phyloP scores from a whole-genome alignment of 306 rosid species.

The Vicia villosa region DNA sequence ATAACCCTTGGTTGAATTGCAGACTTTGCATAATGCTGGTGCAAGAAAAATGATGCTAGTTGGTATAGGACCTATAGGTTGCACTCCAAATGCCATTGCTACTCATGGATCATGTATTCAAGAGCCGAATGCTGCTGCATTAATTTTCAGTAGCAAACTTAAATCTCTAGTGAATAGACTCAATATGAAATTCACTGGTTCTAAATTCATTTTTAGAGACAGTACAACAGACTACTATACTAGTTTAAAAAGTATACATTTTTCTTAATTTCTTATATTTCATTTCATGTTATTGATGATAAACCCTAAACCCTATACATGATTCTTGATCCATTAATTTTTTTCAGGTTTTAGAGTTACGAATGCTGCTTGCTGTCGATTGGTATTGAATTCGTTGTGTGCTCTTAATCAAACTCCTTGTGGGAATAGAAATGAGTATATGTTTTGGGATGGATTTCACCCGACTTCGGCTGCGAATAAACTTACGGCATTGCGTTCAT shows the following conservation, averaged over 20 bases:
- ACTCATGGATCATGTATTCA: conserved; percentile 36
- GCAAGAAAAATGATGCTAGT: conserved; percentile 53
- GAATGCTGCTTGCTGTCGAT: conserved; percentile 38
- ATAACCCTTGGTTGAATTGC: background rate
- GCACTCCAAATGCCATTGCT: conserved; percentile 34
- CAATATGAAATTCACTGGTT: conserved; percentile 20
- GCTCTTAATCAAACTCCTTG: conserved; percentile 27
- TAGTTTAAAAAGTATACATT: background rate
- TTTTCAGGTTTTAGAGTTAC: conserved; percentile 42
- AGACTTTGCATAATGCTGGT: conserved; percentile 46
- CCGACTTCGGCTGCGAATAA: conserved; percentile 30
- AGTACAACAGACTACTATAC: background rate
- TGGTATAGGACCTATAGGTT: conserved; percentile 57
- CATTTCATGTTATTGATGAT: background rate
- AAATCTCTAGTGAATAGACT: conserved; percentile 33
- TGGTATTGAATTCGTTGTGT: conserved; percentile 19
- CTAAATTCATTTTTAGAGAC: conserved; percentile 41
- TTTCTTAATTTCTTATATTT: background rate
- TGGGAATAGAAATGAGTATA: conserved; percentile 36
- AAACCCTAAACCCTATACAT: too few relatives aligned
- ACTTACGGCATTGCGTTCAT: conserved; percentile 10
- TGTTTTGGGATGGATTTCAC: conserved; percentile 51
- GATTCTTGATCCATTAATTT: background rate
- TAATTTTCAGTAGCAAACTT: conserved; percentile 37
- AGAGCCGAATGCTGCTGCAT: conserved; percentile 32